phyloP scores from a whole-genome alignment of 345 rosid genomes.

The Syzygium jambos region DNA sequence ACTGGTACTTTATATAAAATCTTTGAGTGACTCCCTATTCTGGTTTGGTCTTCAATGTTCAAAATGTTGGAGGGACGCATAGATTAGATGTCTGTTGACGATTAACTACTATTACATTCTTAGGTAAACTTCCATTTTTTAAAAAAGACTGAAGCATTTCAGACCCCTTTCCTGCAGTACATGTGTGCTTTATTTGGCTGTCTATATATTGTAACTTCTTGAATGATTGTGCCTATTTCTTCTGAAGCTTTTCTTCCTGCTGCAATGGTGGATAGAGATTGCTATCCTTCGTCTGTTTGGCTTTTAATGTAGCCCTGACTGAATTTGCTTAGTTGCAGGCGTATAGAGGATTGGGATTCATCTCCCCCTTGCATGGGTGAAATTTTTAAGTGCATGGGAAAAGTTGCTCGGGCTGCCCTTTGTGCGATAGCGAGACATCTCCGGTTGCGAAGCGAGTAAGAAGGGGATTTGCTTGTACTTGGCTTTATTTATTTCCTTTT shows the following conservation, averaged over 20 bases:
- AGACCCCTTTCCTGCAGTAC: neutral
- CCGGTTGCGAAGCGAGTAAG: conserved; percentile 95
- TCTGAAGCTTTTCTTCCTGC: neutral
- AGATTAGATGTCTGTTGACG: neutral
- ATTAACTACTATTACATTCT: neutral
- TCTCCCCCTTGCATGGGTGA: conserved; percentile 98
- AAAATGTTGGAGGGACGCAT: neutral
- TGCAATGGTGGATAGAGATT: neutral
- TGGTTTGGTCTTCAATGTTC: neutral
- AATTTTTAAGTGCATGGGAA: conserved; percentile 83
- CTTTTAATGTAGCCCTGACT: neutral
- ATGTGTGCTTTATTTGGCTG: neutral
- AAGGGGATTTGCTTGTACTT: conserved; percentile 11
- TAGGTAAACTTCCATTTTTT: neutral
- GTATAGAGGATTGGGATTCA: conserved; percentile 84
- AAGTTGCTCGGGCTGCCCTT: conserved; percentile 86
- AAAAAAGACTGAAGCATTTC: neutral
- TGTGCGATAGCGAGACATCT: conserved; percentile 89
- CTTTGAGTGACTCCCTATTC: neutral
- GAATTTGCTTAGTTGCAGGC: conserved; percentile 31
- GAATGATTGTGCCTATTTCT: neutral
- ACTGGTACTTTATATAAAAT: neutral
- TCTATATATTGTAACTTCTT: neutral
- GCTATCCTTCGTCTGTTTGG: neutral
- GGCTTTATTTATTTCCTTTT: neutral